Base-by-base conservation (phyloP, 768 basidiomycete genomes). In the Mycena indigotica region DNA sequence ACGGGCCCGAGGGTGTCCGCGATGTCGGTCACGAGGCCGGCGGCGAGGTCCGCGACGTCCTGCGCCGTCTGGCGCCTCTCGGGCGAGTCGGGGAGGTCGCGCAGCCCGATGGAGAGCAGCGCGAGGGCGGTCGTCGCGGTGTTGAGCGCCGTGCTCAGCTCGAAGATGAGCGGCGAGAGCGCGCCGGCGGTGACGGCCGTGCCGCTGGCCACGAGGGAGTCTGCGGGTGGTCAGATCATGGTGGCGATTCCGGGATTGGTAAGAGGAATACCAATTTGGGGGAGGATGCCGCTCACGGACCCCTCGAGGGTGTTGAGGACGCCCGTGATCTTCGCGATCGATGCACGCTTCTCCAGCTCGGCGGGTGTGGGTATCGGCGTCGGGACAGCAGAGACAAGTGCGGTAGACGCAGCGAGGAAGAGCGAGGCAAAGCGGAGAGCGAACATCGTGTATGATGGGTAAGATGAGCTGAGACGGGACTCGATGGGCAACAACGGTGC, bases 341-440 rank as follows among this genome's bases (percentile, higher is more conserved):
- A 44, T 8, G 41, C 41, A 21, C 41, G 41, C 21, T 44, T 44
- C 15, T 44, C 41, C 15, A 44, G 5, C 41, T 6, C n/a, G 41
- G 23, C 41, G n/a, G 41, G 41, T 21, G 15, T 21, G 12, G 41
- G 8, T 8, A 23, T 21, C 28, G 29, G 19, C n/a, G 28, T 30
- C 8, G 50, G 50, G 25, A 3, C 28, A 5, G 50, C 24, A 30
- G 50, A 51, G 3, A 51, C 50, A 6, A 51, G 24, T 8, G 41
- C 21, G 50, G 6, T 51, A 16, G 50, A 28, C 28, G 50, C 24
- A 23, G 35, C 28, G n/a, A 51, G 50, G 50, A 51, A 30, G 12
- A 51, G 50, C 3, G 50, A 51, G 28, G 50, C 50, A 19, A 28
- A 32, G 19, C 50, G 50, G 28, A 51, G 50, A 30, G 26, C 25